Conservation (phyloP, 2,329 filamentous ascomycete genomes). For the Rutstroemia sp. region DNA sequence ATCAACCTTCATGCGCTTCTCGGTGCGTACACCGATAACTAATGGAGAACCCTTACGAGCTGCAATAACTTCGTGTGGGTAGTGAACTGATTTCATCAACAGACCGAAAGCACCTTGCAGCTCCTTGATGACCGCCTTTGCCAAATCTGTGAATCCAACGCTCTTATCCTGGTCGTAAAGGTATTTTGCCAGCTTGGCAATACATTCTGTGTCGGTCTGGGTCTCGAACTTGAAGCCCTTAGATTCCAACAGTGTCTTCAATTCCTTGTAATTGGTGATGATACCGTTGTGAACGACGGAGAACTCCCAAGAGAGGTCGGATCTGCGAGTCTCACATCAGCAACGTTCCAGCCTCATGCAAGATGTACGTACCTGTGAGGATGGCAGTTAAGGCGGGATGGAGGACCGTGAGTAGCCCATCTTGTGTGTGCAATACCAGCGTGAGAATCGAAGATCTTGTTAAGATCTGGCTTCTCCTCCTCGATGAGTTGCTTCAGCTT, state of each 20-base stretch:
- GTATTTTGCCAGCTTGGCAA: conserved; percentile 98
- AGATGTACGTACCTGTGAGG: conserved; percentile 71
- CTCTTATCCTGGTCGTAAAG: conserved; percentile 90
- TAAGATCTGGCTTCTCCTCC: conserved; percentile 72
- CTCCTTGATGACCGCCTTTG: conserved; percentile 97
- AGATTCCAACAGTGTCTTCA: conserved; percentile 83
- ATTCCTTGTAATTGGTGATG: conserved; percentile 99
- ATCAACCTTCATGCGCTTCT: conserved; percentile 99
- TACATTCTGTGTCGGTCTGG: conserved; percentile 98
- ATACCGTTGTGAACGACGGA: conserved; percentile 98
- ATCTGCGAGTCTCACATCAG: conserved; percentile 45
- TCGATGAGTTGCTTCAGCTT: conserved; percentile 93
- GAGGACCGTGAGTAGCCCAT: conserved; percentile 96
- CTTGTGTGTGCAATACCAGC: conserved; percentile 97
- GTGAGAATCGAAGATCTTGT: conserved; percentile 95
- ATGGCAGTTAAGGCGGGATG: conserved; percentile 94
- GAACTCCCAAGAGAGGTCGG: conserved; percentile 93
- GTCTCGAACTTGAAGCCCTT: conserved; percentile 99
- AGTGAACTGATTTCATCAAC: conserved; percentile 96
- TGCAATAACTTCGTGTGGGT: conserved; percentile 94
- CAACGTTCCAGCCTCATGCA: neutral
- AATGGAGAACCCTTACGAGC: conserved; percentile 97
- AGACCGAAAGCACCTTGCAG: conserved; percentile 96
- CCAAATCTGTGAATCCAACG: conserved; percentile 92
- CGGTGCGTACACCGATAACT: conserved; percentile 92